Evolutionary conservation across 1,284 basidiomycete genomes (phyloP).

Genomic region (Ustilago sp.): DNA sequence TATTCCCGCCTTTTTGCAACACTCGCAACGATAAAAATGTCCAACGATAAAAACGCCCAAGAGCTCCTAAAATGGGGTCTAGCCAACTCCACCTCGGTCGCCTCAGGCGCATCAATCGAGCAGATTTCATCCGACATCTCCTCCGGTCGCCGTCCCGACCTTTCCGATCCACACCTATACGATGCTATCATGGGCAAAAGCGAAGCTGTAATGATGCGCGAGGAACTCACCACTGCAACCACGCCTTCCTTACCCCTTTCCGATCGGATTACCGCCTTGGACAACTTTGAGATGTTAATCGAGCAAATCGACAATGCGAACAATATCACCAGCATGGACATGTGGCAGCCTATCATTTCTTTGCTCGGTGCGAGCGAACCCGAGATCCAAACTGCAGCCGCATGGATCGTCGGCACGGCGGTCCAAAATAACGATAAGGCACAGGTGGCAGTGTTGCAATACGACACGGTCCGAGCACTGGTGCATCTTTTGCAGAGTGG

Average conservation of each 20-base stretch:
- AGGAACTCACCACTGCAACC: constrained; percentile 62
- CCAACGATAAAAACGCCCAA: constrained; percentile 59
- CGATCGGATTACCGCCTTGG: constrained; percentile 79
- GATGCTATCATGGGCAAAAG: constrained; percentile 68
- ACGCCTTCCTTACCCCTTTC: constrained; percentile 36
- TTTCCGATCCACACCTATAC: constrained; percentile 62
- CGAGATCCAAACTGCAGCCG: constrained; percentile 77
- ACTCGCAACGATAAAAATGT: constrained; percentile 25
- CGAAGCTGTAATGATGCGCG: constrained; percentile 68
- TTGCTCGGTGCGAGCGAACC: constrained; percentile 77
- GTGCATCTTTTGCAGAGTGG: constrained; percentile 73
- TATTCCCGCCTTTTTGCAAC: not conserved
- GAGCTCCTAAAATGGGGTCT: constrained; percentile 66
- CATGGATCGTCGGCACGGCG: constrained; percentile 95
- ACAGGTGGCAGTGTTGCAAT: constrained; percentile 77
- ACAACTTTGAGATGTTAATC: constrained; percentile 95
- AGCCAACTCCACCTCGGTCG: constrained; percentile 26
- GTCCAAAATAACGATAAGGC: constrained; percentile 94
- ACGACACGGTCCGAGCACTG: constrained; percentile 74
- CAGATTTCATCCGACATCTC: constrained; percentile 59
- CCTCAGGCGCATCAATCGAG: constrained; percentile 41
- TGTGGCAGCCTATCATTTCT: constrained; percentile 85
- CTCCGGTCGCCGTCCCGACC: constrained; percentile 61
- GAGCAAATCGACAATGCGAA: constrained; percentile 97
- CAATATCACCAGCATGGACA: constrained; percentile 82